Percentiles rank a stretch among this genome's conserved stretches.
Evolutionary conservation across 768 basidiomycete genomes (phyloP).

Genomic region (Galerina sulciceps): DNA sequence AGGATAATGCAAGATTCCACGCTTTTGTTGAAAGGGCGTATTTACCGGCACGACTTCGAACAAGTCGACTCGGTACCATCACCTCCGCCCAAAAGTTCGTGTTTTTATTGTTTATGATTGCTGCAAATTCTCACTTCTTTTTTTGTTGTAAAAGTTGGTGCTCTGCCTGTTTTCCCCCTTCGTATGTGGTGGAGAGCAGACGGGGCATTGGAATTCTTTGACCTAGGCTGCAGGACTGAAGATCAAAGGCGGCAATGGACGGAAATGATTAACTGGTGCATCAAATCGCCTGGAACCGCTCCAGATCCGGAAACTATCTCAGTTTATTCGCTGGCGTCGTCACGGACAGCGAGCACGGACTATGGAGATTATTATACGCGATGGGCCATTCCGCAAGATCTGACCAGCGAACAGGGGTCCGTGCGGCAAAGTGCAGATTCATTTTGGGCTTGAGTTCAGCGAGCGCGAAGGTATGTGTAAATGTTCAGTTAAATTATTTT

Average conservation of each 20-base stretch:
- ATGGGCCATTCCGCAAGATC: too few relatives aligned
- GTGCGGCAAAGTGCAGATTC: too few relatives aligned
- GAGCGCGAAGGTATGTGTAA: too few relatives aligned
- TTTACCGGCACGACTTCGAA: conserved; percentile 95
- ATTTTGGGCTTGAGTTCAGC: too few relatives aligned
- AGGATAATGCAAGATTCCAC: conserved; percentile 67
- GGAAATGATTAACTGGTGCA: conserved; percentile 83
- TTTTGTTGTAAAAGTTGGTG: conserved; percentile 43
- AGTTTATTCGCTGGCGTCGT: too few relatives aligned
- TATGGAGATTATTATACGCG: too few relatives aligned
- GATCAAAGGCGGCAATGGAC: conserved; percentile 96
- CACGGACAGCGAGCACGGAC: too few relatives aligned
- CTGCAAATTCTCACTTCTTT: conserved; percentile 4
- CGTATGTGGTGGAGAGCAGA: conserved; percentile 96
- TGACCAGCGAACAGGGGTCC: too few relatives aligned
- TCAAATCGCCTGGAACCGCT: conserved; percentile 39
- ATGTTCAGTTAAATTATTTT: too few relatives aligned
- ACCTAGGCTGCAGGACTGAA: conserved; percentile 89
- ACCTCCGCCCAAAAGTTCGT: conserved; percentile 65
- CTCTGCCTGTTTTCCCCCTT: conserved; percentile 71
- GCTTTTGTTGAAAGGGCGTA: conserved; percentile 91
- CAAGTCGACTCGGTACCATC: conserved; percentile 67
- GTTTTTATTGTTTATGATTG: conserved; percentile 3
- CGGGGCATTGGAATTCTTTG: conserved; percentile 91
- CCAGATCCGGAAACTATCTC: too few relatives aligned